Evolutionary conservation across 2,329 filamentous ascomycete species (phyloP).

Genomic region (Neophaeococcomyces aloes): DNA sequence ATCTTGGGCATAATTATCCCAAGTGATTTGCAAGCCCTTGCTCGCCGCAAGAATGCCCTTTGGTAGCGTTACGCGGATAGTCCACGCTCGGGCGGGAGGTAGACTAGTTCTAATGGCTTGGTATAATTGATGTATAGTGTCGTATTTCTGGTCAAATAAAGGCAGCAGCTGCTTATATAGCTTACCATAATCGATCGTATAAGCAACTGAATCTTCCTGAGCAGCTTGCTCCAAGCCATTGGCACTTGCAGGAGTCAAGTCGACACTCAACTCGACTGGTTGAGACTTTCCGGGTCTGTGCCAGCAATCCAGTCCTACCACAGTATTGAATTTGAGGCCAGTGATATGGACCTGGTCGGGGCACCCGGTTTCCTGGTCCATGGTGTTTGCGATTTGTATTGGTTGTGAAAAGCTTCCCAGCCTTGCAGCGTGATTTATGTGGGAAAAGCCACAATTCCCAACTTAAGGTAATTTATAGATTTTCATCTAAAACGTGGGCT

Average conservation of each 20-base stretch:
- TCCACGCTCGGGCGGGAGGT: conserved; percentile 2
- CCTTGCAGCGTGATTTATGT: too few species aligned
- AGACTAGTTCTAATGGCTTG: conserved; percentile 3
- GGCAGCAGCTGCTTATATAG: conserved; percentile 33
- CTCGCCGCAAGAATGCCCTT: conserved; percentile 37
- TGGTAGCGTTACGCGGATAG: conserved; percentile 25
- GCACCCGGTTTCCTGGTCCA: neutral
- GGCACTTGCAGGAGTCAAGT: conserved; percentile 33
- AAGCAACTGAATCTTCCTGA: conserved; percentile 34
- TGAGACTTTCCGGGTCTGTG: conserved; percentile 35
- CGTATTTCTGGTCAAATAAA: conserved; percentile 9
- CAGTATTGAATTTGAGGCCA: conserved; percentile 34
- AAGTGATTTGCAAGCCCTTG: conserved; percentile 32
- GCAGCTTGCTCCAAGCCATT: conserved; percentile 28
- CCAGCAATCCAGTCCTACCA: conserved; percentile 38
- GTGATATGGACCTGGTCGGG: conserved; percentile 26
- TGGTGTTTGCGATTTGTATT: neutral
- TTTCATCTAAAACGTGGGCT: too few species aligned
- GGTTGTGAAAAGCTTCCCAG: too few species aligned
- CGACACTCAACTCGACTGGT: conserved; percentile 34
- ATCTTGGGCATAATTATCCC: conserved; percentile 18
- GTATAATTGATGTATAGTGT: conserved; percentile 9
- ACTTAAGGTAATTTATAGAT: too few species aligned
- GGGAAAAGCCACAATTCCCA: too few species aligned
- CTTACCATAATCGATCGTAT: conserved; percentile 39